Conservation (phyloP, 2,329 filamentous ascomycete species). For the Bipolaris bicolor region DNA sequence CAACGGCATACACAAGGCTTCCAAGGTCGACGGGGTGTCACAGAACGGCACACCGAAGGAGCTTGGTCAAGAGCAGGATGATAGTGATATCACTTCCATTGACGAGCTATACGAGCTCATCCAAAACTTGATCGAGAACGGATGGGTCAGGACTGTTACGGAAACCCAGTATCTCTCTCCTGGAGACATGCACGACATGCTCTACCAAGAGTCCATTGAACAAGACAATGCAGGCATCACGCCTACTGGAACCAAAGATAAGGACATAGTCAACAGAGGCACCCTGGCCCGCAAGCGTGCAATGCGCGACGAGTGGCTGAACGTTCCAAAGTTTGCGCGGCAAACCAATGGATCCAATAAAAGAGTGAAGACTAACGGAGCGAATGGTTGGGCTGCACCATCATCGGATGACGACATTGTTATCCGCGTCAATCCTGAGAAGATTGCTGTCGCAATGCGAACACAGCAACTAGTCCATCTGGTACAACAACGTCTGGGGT, state of each 20-base stretch:
- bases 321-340: conserved; percentile 32
- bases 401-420: conserved; percentile 68
- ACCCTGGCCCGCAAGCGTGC: conserved; percentile 64
- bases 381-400: conserved; percentile 19
- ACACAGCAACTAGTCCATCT: conserved; percentile 78
- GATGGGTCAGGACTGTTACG: conserved; percentile 70
- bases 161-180: conserved; percentile 58
- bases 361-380: conserved; percentile 39
- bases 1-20: conserved; percentile 19
- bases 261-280: conserved; percentile 65
- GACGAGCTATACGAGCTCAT: conserved; percentile 54
- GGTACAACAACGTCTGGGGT: conserved; percentile 72
- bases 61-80: conserved; percentile 21
- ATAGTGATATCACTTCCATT: conserved; percentile 44
- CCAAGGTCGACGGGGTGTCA: conserved; percentile 16
- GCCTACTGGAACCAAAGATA: conserved; percentile 69
- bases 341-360: conserved; percentile 38
- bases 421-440: conserved; percentile 82
- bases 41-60: conserved; percentile 13
- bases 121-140: conserved; percentile 63
- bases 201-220: conserved; percentile 67
- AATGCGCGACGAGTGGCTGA: conserved; percentile 51
- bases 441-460: conserved; percentile 80
- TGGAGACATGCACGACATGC: conserved; percentile 61
- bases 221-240: conserved; percentile 58